Base-by-base conservation (phyloP, 192 early-diverging fungal species). In the Allomyces macrogynus region DNA sequence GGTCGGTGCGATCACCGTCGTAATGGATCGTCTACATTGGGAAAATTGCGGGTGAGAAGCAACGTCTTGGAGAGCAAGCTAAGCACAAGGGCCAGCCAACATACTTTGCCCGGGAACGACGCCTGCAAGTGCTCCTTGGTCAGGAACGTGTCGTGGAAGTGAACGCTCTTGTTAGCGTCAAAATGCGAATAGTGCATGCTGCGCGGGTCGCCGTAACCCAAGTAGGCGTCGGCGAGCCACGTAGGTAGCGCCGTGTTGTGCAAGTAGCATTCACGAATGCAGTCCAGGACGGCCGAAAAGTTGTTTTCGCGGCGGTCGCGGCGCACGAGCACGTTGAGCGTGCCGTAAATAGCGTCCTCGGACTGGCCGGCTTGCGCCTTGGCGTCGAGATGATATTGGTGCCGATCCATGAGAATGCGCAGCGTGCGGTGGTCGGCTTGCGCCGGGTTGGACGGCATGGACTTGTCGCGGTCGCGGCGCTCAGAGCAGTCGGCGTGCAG, bases 121-220 rank as follows among this genome's bases (percentile, higher is more conserved):
- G 78, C 81, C 14, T 72, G 73, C 22, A 91, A 66, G 74, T 95
- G 94, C 1, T 87, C 81, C 67, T 79, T 82, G 62, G 90, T 77
- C 44, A 95, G 61, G 70, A 97, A 95, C 4, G 93, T 95, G 69
- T 94, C 90, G 20, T 87, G 76, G 69, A 97, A 86, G 65, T 90
- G 79, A 44, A 97, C 78, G n/a, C 74, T 74, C 16, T 5, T 57
- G 12, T n/a, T n/a, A 1, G 16, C 12, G 2, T 57, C 49, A 57
- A 89, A 73, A n/a, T 79, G 73, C 18, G 77, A 77, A 68, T 86
- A 93, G 63, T 83, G 76, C 3, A 89, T 87, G 64, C 81, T 83
- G 23, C 74, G 75, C 1, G 91, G 90, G 66, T 98, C 89, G 64
- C 95, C 96, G 69, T 99, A 99, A 57, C 97, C 97, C 24, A 99